Conservation (phyloP, 352 stramenopile genomes). For the Stramenopiles sp. region DNA sequence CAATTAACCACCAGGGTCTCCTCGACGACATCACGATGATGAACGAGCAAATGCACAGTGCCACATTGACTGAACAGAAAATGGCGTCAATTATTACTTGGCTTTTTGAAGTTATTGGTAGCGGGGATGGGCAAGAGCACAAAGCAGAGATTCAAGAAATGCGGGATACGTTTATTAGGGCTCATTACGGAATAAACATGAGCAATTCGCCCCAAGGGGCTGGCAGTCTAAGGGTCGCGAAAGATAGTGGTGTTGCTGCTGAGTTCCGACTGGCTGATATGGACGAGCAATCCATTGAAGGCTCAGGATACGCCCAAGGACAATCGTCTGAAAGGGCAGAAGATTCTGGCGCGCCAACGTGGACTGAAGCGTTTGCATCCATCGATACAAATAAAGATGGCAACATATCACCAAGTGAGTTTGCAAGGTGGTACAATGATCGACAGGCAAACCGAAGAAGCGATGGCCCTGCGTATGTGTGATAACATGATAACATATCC, state of each 20-base stretch:
- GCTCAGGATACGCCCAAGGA: too few species aligned
- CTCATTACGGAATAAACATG: background rate
- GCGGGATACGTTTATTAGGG: background rate
- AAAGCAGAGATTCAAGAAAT: constrained; percentile 1
- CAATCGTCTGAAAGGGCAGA: background rate
- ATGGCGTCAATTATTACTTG: constrained; percentile 1
- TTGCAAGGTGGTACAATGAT: background rate
- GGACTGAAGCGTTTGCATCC: background rate
- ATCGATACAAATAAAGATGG: background rate
- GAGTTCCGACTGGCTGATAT: too few species aligned
- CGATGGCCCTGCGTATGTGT: background rate
- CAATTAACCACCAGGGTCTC: background rate
- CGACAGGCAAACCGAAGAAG: background rate
- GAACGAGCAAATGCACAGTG: background rate
- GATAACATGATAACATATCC: background rate
- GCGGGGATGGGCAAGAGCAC: background rate
- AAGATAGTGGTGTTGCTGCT: too few species aligned
- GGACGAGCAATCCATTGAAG: too few species aligned
- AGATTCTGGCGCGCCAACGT: background rate
- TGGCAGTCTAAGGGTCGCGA: background rate
- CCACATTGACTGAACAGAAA: background rate
- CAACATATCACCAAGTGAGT: background rate
- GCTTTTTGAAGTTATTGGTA: constrained; percentile 7
- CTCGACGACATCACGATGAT: background rate
- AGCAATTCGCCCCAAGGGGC: background rate